Conservation (phyloP, 1,284 basidiomycete genomes). For the Agroathelia rolfsii region DNA sequence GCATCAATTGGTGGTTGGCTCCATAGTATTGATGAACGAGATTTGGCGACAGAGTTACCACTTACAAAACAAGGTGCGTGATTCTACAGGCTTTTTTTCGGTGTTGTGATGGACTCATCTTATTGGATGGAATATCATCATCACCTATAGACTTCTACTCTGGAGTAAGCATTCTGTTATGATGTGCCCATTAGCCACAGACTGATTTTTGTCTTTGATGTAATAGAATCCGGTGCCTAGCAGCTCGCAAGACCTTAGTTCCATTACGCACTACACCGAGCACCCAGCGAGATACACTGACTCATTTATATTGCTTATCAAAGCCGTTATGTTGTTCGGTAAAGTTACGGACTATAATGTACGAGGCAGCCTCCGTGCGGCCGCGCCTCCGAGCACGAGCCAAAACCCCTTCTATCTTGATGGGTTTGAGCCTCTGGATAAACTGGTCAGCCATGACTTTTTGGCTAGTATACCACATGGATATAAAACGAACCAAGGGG, state of each 20-base stretch:
- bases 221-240: conserved; percentile 48
- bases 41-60: conserved; percentile 73
- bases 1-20: conserved; percentile 85
- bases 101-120: conserved; percentile 1
- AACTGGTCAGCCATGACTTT: conserved; percentile 55
- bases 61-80: conserved; percentile 59
- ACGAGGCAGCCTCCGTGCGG: conserved; percentile 52
- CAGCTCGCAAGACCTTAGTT: conserved; percentile 63
- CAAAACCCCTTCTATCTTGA: conserved; percentile 57
- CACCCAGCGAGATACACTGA: conserved; percentile 72
- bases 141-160: conserved; percentile 4
- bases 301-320: conserved; percentile 68
- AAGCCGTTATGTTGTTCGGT: conserved; percentile 74
- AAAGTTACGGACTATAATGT: conserved; percentile 75
- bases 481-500: conserved; percentile 51
- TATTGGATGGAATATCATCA: too few species aligned
- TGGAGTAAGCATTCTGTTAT: not conserved
- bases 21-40: conserved; percentile 69
- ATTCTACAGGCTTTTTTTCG: conserved; percentile 5
- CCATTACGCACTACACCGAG: conserved; percentile 50
- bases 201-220: conserved; percentile 9
- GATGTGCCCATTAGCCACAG: conserved; percentile 7
- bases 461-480: conserved; percentile 55
- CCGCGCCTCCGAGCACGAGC: conserved; percentile 47
- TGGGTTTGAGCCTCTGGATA: conserved; percentile 60